phyloP scores from a whole-genome alignment of 306 rosid species.

The Calophaca sinica region DNA sequence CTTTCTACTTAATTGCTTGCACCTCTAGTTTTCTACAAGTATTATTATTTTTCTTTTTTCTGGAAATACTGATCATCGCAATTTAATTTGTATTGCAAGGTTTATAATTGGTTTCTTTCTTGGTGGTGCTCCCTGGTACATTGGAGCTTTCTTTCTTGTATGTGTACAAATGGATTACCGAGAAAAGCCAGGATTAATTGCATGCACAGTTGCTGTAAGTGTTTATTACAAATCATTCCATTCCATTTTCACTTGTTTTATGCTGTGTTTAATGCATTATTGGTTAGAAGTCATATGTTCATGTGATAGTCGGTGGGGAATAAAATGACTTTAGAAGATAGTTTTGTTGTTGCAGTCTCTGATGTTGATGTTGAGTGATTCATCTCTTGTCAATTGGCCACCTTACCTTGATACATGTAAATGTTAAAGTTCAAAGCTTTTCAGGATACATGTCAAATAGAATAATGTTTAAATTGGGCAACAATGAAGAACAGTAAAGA shows the following conservation, averaged over 20 bases:
- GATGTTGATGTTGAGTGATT: too few species aligned
- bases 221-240: neutral
- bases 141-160: conserved; percentile 69
- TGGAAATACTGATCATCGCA: neutral
- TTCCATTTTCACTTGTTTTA: neutral
- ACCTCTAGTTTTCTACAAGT: too few species aligned
- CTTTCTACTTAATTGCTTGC: too few species aligned
- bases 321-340: neutral
- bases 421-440: too few species aligned
- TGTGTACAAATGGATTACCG: conserved; percentile 72
- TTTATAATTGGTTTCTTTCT: conserved; percentile 77
- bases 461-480: too few species aligned
- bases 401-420: too few species aligned
- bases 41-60: neutral
- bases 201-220: conserved; percentile 87
- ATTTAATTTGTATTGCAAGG: conserved; percentile 54
- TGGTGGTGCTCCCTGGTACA: conserved; percentile 85
- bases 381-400: neutral
- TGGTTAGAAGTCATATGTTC: neutral
- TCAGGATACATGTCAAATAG: too few species aligned
- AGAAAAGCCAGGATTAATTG: conserved; percentile 87
- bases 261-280: neutral
- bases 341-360: neutral
- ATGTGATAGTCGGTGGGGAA: neutral
- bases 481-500: too few species aligned